These are phyloP conservation scores for Hydnomerulius pinastri DNA, from an alignment of 768 basidiomycete species.

Conservation along the genomic window DNA sequence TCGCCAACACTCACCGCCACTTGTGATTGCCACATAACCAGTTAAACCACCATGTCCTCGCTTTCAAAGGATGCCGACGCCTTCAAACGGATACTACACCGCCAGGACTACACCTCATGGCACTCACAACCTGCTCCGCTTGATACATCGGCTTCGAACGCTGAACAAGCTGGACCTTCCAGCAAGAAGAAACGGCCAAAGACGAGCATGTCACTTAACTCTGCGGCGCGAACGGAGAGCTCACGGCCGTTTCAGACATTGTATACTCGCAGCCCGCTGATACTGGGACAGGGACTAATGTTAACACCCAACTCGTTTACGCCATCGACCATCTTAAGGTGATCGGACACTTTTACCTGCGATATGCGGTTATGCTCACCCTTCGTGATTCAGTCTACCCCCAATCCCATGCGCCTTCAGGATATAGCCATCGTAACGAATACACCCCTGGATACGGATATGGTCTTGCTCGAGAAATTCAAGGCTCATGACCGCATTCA, in stretches of 20 bases:
- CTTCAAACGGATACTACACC: conserved; percentile 64
- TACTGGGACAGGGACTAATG: conserved; percentile 76
- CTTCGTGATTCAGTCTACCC: conserved; percentile 49
- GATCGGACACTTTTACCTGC: conserved; percentile 10
- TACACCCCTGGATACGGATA: conserved; percentile 75
- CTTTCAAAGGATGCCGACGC: conserved; percentile 70
- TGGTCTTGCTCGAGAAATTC: conserved; percentile 76
- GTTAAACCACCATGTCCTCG: conserved; percentile 65
- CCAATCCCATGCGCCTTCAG: conserved; percentile 82
- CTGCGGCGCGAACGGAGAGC: conserved; percentile 5
- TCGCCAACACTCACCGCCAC: too few relatives aligned
- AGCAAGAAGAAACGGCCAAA: conserved; percentile 60
- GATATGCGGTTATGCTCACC: conserved; percentile 11
- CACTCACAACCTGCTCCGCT: conserved; percentile 59
- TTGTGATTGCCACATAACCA: too few relatives aligned
- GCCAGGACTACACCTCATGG: conserved; percentile 76
- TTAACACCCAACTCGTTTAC: conserved; percentile 86
- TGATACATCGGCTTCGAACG: conserved; percentile 31
- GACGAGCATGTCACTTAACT: conserved; percentile 47
- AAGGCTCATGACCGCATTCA: conserved; percentile 76
- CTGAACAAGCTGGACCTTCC: conserved; percentile 25
- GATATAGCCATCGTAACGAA: conserved; percentile 83
- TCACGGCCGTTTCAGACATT: conserved; percentile 51
- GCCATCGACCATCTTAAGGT: conserved; percentile 84
- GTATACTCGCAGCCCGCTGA: conserved; percentile 90